Evolutionary conservation across 1,284 basidiomycete genomes (phyloP), one percentile per base, ranked within the genome.

Genomic region (Ceratobasidium sp.): DNA sequence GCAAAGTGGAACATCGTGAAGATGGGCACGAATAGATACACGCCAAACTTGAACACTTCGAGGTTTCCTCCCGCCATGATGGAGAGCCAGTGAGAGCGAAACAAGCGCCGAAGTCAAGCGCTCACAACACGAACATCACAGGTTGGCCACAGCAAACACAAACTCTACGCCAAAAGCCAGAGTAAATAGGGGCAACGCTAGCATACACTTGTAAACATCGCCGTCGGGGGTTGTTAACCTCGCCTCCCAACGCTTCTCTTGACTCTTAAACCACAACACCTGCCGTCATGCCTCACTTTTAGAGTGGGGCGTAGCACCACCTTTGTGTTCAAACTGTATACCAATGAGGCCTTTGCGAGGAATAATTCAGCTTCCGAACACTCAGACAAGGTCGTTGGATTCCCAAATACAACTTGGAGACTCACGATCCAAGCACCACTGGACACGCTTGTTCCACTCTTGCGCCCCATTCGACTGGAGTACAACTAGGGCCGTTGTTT

Each of bases 11-110:
- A 85, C 85, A 97, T 90, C 34, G 94, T 90, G 57, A 89, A 87
- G 69, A 97, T 89, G 0, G 96, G 96, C 79, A 97, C 91, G 82
- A 95, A 95, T 77, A 97, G 90, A 84, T 98, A 97, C 44, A 95
- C 86, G 1, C 90, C 90, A 80, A 96, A 96, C 85, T 95, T 95
- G 89, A 95, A 94, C 22, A 96, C 89, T 84, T 96, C 95, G 76
- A 96, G 90, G 82, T 93, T 94, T 54, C 93, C 90, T 44, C 93
- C 92, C 19, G 88, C 92, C 92, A 95, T 94, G 78, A 73, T 73
- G 46, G 67, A 56, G 56, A 40, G 22, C 62, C 25, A 44, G 62
- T 44, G 51, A 40, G 59, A 73, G 32, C 29, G 44, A 37, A 49
- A 43, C 57, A 46, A 73, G 44, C 52, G 29, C 34, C 17, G 40